Percentiles rank a stretch among this genome's conserved stretches.
phyloP scores from a whole-genome alignment of 2,329 filamentous ascomycete genomes.

The Fusarium nelsonii region DNA sequence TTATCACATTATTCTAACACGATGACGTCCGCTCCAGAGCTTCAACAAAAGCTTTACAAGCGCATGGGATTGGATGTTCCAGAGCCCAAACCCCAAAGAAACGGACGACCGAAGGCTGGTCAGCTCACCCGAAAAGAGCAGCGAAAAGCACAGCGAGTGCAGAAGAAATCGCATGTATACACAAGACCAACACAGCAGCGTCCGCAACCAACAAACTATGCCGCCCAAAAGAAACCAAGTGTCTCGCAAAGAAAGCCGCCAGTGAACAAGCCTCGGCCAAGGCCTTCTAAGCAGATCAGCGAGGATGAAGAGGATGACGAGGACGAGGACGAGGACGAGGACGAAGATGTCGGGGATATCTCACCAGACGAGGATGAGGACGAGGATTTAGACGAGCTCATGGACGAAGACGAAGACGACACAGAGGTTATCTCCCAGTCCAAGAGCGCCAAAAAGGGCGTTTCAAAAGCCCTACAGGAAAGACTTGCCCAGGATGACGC shows the following conservation, averaged over 20 bases:
- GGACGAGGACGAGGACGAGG: constrained; percentile 7
- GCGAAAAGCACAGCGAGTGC: constrained; percentile 73
- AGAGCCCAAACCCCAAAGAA: constrained; percentile 32
- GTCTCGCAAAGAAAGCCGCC: constrained; percentile 6
- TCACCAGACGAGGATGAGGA: constrained; percentile 35
- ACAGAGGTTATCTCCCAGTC: constrained; percentile 39
- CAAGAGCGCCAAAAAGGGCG: constrained; percentile 45
- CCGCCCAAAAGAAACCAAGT: constrained; percentile 17
- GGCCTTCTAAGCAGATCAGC: constrained; percentile 8
- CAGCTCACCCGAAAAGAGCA: constrained; percentile 69
- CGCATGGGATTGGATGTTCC: constrained; percentile 53
- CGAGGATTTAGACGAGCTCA: constrained; percentile 45
- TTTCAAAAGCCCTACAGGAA: constrained; percentile 56
- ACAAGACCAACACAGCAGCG: constrained; percentile 37
- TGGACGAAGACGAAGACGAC: constrained; percentile 39
- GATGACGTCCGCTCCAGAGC: constrained; percentile 49
- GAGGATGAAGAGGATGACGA: constrained; percentile 38
- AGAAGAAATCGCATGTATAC: constrained; percentile 66
- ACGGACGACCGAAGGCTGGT: constrained; percentile 31
- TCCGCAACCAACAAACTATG: not conserved
- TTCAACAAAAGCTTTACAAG: constrained; percentile 56
- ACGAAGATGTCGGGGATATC: constrained; percentile 14
- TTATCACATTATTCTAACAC: constrained; percentile 1
- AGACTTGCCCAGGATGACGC: constrained; percentile 83
- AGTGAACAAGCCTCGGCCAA: constrained; percentile 10